Conservation (phyloP, 441 rosid species). For the Gossypium laxum region DNA sequence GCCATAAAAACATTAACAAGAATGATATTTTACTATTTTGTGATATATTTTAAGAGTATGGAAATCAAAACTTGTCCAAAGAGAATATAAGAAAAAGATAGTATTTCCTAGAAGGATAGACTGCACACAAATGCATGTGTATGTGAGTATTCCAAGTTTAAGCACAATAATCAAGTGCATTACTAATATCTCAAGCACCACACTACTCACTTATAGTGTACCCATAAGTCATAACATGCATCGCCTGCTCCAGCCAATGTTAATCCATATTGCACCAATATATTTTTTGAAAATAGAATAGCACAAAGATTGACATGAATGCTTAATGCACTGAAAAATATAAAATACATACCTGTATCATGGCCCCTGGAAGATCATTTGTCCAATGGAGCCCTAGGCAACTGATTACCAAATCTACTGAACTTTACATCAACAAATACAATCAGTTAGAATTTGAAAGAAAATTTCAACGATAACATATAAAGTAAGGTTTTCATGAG, state of each 20-base stretch:
- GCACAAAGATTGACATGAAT: neutral
- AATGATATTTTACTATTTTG: neutral
- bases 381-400: constrained; percentile 97
- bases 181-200: neutral
- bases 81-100: neutral
- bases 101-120: constrained; percentile 3
- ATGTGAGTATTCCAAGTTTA: neutral
- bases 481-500: neutral
- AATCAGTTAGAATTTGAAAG: constrained; percentile 16
- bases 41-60: constrained; percentile 1
- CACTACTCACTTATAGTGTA: neutral
- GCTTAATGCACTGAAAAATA: neutral
- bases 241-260: constrained; percentile 2
- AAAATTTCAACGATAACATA: neutral
- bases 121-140: neutral
- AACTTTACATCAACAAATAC: constrained; percentile 42
- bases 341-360: constrained; percentile 62
- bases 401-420: constrained; percentile 80
- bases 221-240: neutral
- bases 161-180: neutral
- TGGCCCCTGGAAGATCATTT: constrained; percentile 95
- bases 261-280: neutral
- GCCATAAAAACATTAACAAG: neutral
- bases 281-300: neutral
- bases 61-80: neutral